Evolutionary conservation across 192 early-diverging fungal species (phyloP).

Genomic region (Coemansia sp.): DNA sequence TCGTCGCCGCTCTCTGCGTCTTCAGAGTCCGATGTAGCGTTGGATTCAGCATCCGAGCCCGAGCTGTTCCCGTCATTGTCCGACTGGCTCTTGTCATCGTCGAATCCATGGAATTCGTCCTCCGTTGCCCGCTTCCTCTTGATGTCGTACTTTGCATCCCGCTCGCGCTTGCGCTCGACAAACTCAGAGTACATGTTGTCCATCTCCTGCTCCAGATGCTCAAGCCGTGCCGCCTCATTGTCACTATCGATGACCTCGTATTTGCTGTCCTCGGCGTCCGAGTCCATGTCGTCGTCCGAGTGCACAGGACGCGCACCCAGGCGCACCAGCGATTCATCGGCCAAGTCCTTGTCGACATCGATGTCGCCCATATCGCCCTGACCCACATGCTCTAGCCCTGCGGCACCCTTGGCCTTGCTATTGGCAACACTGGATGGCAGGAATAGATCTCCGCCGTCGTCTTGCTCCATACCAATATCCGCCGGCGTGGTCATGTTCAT

Average conservation of each 20-base stretch:
- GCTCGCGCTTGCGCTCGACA: conserved; percentile 66
- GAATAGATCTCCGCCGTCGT: conserved; percentile 61
- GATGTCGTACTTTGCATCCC: conserved; percentile 73
- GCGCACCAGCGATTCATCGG: conserved; percentile 53
- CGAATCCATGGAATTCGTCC: conserved; percentile 67
- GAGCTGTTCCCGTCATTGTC: not conserved
- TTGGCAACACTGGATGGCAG: conserved; percentile 47
- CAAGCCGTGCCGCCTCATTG: conserved; percentile 58
- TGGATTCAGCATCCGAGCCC: conserved; percentile 5
- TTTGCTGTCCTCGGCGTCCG: conserved; percentile 22
- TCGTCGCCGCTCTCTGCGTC: conserved; percentile 37
- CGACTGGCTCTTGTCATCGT: conserved; percentile 23
- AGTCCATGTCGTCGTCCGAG: conserved; percentile 24
- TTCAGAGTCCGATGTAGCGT: conserved; percentile 46
- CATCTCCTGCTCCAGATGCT: conserved; percentile 62
- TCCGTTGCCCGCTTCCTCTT: conserved; percentile 66
- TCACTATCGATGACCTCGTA: conserved; percentile 51
- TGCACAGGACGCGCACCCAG: conserved; percentile 47
- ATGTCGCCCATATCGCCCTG: conserved; percentile 50
- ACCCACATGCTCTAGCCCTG: conserved; percentile 39
- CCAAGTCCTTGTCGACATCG: conserved; percentile 42
- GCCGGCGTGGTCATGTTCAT: conserved; percentile 75
- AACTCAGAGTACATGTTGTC: conserved; percentile 70
- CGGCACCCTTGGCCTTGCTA: conserved; percentile 36
- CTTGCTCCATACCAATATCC: conserved; percentile 74